These are phyloP conservation scores for Botrytis sinoallii DNA, from an alignment of 2,329 filamentous ascomycete genomes.

Conservation along the genomic window DNA sequence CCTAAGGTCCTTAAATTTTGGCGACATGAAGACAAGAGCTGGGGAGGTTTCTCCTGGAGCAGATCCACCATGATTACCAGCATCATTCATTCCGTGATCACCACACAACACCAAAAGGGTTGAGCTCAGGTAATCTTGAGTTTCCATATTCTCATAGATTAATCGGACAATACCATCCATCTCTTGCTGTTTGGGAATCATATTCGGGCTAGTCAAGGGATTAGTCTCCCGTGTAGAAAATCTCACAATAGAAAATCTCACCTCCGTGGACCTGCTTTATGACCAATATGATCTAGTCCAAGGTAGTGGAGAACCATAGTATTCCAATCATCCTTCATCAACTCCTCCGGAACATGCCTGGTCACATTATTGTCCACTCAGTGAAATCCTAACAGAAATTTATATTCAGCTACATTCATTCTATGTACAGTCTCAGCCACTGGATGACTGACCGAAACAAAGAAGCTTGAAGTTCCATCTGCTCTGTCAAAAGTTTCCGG, in stretches of 20 bases:
- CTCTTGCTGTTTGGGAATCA: slow-evolving; percentile 88
- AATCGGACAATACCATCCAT: slow-evolving; percentile 81
- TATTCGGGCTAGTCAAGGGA: slow-evolving; percentile 62
- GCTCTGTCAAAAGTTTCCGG: slow-evolving; percentile 80
- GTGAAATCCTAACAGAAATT: slow-evolving; percentile 72
- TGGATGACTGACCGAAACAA: slow-evolving; percentile 74
- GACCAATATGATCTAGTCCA: slow-evolving; percentile 93
- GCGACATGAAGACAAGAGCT: slow-evolving; percentile 85
- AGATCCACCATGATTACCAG: slow-evolving; percentile 93
- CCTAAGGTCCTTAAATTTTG: slow-evolving; percentile 74
- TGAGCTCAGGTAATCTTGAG: slow-evolving; percentile 65
- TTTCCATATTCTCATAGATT: slow-evolving; percentile 74
- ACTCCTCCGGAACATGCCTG: slow-evolving; percentile 75
- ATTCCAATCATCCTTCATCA: slow-evolving; percentile 79
- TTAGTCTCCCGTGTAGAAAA: slow-evolving; percentile 23
- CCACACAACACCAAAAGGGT: slow-evolving; percentile 84
- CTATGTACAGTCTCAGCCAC: slow-evolving; percentile 29
- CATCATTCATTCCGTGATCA: slow-evolving; percentile 99
- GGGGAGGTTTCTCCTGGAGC: slow-evolving; percentile 92
- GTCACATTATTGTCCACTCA: slow-evolving; percentile 96
- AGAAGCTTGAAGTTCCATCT: slow-evolving; percentile 96
- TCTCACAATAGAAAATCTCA: slow-evolving; percentile 37
- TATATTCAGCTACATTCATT: slow-evolving; percentile 31
- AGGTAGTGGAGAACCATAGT: slow-evolving; percentile 94
- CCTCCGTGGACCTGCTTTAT: slow-evolving; percentile 88